These are phyloP conservation scores for Petrea volubilis DNA, from an alignment of 257 asterid genomes.

Conservation along the genomic window DNA sequence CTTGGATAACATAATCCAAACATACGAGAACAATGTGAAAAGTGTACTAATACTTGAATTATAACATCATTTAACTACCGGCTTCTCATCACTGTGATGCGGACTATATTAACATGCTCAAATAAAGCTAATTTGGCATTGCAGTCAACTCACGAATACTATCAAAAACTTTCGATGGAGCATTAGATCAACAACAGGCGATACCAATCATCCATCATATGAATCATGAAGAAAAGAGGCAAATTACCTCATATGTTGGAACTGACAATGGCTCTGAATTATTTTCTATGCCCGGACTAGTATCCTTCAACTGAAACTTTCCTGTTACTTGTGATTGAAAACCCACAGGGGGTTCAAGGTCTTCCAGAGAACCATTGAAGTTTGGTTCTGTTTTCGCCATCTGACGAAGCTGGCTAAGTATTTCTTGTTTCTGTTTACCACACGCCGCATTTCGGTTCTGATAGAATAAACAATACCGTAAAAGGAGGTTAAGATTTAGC, in stretches of 20 bases:
- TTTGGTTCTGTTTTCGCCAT: slow-evolving; percentile 67
- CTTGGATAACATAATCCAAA: no score
- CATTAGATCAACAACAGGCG: not conserved
- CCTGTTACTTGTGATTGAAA: slow-evolving; percentile 39
- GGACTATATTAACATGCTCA: not conserved
- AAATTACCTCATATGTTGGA: slow-evolving; percentile 56
- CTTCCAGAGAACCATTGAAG: slow-evolving; percentile 46
- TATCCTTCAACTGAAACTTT: slow-evolving; percentile 31
- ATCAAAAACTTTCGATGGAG: not conserved
- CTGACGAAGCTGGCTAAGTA: slow-evolving; percentile 73
- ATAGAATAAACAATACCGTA: slow-evolving; percentile 22
- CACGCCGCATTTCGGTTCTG: slow-evolving; percentile 90
- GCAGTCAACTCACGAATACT: not conserved
- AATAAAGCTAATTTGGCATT: not conserved
- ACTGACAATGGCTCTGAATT: slow-evolving; percentile 33
- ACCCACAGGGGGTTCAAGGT: slow-evolving; percentile 34
- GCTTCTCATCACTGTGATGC: not conserved
- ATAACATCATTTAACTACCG: no score
- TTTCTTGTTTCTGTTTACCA: slow-evolving; percentile 83
- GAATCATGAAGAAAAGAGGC: not conserved
- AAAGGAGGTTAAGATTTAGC: slow-evolving; percentile 11
- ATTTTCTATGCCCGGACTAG: slow-evolving; percentile 29
- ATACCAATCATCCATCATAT: not conserved
- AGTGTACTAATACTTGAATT: no score
- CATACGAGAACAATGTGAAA: no score